These are phyloP conservation scores for Vitis vinifera DNA, from an alignment of 164 flowering plant genomes.

Conservation along the genomic window DNA sequence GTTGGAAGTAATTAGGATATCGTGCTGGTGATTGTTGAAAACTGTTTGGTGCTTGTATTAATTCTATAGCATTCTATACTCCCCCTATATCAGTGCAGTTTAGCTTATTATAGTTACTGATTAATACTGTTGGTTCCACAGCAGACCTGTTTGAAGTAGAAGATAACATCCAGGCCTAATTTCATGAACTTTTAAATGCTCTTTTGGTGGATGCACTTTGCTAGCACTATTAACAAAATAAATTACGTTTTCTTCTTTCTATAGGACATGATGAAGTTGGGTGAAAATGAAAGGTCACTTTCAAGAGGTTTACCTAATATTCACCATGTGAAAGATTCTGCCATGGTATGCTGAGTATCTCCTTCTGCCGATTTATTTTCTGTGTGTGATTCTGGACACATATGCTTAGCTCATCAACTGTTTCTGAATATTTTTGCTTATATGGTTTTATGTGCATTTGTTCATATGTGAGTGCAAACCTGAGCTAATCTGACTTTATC, in stretches of 20 bases:
- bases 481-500: too few species aligned
- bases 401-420: too few species aligned
- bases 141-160: neutral
- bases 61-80: neutral
- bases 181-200: neutral
- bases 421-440: too few species aligned
- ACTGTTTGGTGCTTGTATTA: neutral
- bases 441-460: neutral
- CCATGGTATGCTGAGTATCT: constrained; percentile 49
- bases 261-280: constrained; percentile 92
- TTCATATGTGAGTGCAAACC: too few species aligned
- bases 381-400: too few species aligned
- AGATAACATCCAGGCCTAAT: neutral
- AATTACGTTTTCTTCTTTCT: constrained; percentile 8
- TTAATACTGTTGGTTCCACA: too few species aligned
- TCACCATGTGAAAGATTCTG: constrained; percentile 76
- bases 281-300: constrained; percentile 59
- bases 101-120: too few species aligned
- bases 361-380: neutral
- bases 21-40: neutral
- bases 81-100: neutral
- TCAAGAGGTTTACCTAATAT: constrained; percentile 57
- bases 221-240: neutral
- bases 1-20: neutral
- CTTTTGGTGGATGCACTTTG: neutral